phyloP scores from a whole-genome alignment of 2,329 filamentous ascomycete genomes.

The Exserohilum rostratum region DNA sequence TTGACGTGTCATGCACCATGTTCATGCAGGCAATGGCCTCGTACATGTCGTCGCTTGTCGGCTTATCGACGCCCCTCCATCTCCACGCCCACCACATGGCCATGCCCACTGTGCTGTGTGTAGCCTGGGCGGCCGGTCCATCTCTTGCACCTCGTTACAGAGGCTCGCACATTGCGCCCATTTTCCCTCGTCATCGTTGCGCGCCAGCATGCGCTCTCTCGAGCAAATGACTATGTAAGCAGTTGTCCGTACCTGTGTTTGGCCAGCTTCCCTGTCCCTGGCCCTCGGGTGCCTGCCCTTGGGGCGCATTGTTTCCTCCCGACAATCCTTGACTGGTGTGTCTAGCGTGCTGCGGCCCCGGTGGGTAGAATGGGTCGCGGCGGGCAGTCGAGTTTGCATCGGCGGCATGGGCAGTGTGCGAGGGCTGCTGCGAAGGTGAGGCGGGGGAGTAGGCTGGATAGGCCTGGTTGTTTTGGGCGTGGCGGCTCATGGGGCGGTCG shows the following conservation, averaged over 20 bases:
- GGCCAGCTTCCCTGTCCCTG: constrained; percentile 44
- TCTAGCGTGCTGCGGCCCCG: constrained; percentile 43
- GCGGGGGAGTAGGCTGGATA: constrained; percentile 46
- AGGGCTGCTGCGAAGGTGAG: constrained; percentile 27
- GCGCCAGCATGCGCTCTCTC: constrained; percentile 1
- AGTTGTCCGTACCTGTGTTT: constrained; percentile 45
- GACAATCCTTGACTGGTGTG: constrained; percentile 50
- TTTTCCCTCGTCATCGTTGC: too few relatives aligned
- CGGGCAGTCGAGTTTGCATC: constrained; percentile 56
- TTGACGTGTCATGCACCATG: constrained; percentile 21
- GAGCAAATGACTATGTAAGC: constrained; percentile 5
- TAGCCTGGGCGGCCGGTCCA: too few relatives aligned
- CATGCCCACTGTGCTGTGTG: too few relatives aligned
- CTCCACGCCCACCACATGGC: constrained; percentile 18
- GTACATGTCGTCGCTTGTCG: constrained; percentile 10
- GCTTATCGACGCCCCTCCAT: constrained; percentile 7
- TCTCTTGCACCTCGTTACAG: too few relatives aligned
- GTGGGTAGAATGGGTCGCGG: constrained; percentile 56
- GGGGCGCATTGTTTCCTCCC: constrained; percentile 37
- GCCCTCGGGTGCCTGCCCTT: constrained; percentile 37
- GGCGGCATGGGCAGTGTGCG: constrained; percentile 52
- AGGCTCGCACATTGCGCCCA: too few relatives aligned
- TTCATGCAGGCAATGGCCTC: constrained; percentile 16
- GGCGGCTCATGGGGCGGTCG: constrained; percentile 57
- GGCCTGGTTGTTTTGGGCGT: constrained; percentile 28